phyloP scores from a whole-genome alignment of 1,139 yeast genomes.

The Candida anutae region DNA sequence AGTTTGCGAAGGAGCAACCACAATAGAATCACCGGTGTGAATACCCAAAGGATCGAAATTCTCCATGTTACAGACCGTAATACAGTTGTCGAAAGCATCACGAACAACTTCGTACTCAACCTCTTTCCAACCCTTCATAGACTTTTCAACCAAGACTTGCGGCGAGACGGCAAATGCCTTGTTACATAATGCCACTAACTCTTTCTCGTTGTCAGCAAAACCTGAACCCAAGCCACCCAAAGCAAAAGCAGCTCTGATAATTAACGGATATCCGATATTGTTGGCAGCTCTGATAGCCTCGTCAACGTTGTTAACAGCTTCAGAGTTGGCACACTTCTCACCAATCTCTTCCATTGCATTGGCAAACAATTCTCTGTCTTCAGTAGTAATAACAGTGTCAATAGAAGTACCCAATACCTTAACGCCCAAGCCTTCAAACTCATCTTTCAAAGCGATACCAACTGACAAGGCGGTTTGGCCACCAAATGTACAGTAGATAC shows the following conservation, averaged over 20 bases:
- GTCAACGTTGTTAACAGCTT: slow-evolving; percentile 68
- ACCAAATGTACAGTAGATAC: slow-evolving; percentile 94
- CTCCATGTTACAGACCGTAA: slow-evolving; percentile 99
- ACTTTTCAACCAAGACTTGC: slow-evolving; percentile 89
- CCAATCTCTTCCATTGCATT: slow-evolving; percentile 89
- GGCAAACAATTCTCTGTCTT: slow-evolving; percentile 94
- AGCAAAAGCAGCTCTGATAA: slow-evolving; percentile 96
- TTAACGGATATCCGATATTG: slow-evolving; percentile 89
- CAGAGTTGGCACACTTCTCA: slow-evolving; percentile 91
- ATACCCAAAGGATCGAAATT: slow-evolving; percentile 98
- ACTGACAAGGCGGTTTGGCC: slow-evolving; percentile 97
- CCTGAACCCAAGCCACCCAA: slow-evolving; percentile 98
- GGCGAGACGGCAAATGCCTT: slow-evolving; percentile 95
- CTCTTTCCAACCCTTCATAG: slow-evolving; percentile 99
- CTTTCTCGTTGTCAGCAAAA: slow-evolving; percentile 84
- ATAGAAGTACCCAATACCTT: slow-evolving; percentile 95
- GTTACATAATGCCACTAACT: slow-evolving; percentile 76
- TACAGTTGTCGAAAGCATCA: slow-evolving; percentile 95
- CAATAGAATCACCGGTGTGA: slow-evolving; percentile 98
- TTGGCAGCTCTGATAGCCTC: slow-evolving; percentile 85
- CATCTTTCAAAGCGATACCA: slow-evolving; percentile 93
- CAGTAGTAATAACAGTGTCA: slow-evolving; percentile 93
- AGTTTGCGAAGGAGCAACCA: slow-evolving; percentile 98
- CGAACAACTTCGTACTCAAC: slow-evolving; percentile 98
- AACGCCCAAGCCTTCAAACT: slow-evolving; percentile 85